A percentile compares a stretch with the other conserved stretches of the same genome.
These are phyloP conservation scores for Monascus purpureus DNA, from an alignment of 495 filamentous ascomycete genomes.

Conservation along the genomic window DNA sequence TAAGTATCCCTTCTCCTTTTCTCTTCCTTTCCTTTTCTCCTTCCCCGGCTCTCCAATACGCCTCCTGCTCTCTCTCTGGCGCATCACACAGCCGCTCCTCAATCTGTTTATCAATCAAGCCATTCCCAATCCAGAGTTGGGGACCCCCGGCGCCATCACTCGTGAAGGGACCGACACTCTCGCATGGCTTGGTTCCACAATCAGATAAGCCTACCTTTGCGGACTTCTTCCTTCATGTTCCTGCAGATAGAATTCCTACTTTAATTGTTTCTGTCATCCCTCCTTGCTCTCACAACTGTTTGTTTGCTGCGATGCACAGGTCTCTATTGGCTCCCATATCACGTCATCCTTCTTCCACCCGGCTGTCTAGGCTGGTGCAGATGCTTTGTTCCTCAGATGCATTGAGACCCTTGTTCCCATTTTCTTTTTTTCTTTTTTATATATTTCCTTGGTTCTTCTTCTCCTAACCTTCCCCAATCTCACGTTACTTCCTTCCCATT, in stretches of 20 bases:
- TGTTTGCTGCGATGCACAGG: no score
- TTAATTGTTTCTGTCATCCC: conserved; percentile 3
- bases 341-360: no score
- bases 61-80: conserved; percentile 5
- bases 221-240: conserved; percentile 2
- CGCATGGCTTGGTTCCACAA: no score
- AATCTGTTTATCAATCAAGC: no score
- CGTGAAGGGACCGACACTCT: no score
- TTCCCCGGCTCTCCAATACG: conserved; percentile 2
- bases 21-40: conserved; percentile 1
- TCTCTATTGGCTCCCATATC: no score
- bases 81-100: no score
- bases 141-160: no score
- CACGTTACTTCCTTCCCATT: conserved; percentile 7
- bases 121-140: no score
- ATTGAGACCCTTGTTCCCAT: conserved; percentile 1
- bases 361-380: no score
- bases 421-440: background rate
- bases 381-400: no score
- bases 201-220: no score
- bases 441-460: conserved; percentile 8
- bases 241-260: conserved; percentile 4
- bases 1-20: conserved; percentile 23
- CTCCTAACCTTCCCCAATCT: conserved; percentile 10
- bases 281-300: background rate